These are phyloP conservation scores for Pythium rishiriense DNA, from an alignment of 352 stramenopile genomes.

Conservation along the genomic window DNA sequence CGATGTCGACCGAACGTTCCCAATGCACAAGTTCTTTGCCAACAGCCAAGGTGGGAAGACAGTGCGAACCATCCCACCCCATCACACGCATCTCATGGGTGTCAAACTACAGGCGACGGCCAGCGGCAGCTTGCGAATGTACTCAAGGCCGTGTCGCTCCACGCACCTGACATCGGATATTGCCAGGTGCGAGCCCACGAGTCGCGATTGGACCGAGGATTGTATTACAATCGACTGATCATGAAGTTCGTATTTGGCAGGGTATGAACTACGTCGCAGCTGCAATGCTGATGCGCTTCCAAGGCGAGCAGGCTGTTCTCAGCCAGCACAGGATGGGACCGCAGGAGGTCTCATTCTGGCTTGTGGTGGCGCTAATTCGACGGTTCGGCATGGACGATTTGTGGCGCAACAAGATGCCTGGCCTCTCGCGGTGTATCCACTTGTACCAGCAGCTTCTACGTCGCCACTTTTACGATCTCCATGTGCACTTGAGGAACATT, in stretches of 20 bases:
- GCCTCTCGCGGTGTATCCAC: conserved; percentile 72
- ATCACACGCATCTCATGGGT: neutral
- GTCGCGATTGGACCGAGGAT: neutral
- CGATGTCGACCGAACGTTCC: conserved; percentile 78
- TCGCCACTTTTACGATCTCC: conserved; percentile 65
- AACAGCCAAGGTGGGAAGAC: conserved; percentile 31
- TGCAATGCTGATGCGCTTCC: conserved; percentile 51
- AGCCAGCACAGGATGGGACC: neutral
- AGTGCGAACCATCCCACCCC: too few relatives aligned
- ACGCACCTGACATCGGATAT: conserved; percentile 66
- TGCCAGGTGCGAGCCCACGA: conserved; percentile 52
- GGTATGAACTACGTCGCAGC: conserved; percentile 88
- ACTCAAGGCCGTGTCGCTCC: conserved; percentile 60
- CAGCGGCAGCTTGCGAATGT: conserved; percentile 65
- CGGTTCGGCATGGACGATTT: conserved; percentile 59
- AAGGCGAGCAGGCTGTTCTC: conserved; percentile 17
- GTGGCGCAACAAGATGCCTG: conserved; percentile 80
- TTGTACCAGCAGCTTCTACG: conserved; percentile 74
- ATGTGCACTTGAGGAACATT: conserved; percentile 66
- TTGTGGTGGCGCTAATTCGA: conserved; percentile 56
- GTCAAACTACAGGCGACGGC: conserved; percentile 39
- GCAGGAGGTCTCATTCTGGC: conserved; percentile 66
- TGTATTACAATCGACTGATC: neutral
- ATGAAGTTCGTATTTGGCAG: conserved; percentile 20
- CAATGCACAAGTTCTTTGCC: conserved; percentile 53